These are phyloP conservation scores for Hordeum vulgare DNA, from an alignment of 176 grass and related monocot species.

Conservation along the genomic window DNA sequence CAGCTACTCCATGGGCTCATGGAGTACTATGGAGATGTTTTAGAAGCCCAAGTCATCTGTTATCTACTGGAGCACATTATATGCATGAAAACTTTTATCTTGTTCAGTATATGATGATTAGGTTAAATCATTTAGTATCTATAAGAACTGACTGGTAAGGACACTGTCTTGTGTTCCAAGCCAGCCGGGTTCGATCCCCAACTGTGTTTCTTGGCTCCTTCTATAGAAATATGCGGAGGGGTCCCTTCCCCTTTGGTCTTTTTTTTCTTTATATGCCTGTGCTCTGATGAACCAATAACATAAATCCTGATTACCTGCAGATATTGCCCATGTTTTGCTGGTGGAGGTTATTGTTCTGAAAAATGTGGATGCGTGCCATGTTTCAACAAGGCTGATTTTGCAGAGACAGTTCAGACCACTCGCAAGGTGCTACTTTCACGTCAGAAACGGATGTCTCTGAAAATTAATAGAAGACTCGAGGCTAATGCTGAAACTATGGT, in stretches of 20 bases:
- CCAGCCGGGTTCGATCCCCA: no score
- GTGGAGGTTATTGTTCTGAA: constrained; percentile 57
- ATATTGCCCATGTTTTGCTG: constrained; percentile 57
- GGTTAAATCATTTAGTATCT: neutral
- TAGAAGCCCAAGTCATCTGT: neutral
- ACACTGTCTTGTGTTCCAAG: no score
- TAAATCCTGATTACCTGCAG: constrained; percentile 14
- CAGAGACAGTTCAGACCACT: constrained; percentile 51
- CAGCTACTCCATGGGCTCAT: no score
- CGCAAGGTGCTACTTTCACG: constrained; percentile 61
- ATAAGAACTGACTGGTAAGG: no score
- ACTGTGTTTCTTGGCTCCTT: no score
- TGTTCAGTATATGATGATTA: neutral
- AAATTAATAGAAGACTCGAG: constrained; percentile 52
- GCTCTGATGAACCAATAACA: neutral
- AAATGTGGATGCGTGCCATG: constrained; percentile 50
- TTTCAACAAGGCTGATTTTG: constrained; percentile 45
- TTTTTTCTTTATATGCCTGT: neutral
- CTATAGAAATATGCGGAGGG: no score
- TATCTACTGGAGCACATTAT: neutral
- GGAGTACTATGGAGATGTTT: neutral
- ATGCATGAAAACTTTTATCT: neutral
- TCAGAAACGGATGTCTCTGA: constrained; percentile 45
- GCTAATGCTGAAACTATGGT: constrained; percentile 40
- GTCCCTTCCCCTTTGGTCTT: no score